Base-by-base conservation (phyloP, 2,329 filamentous ascomycete species). In the Neonectria magnoliae region DNA sequence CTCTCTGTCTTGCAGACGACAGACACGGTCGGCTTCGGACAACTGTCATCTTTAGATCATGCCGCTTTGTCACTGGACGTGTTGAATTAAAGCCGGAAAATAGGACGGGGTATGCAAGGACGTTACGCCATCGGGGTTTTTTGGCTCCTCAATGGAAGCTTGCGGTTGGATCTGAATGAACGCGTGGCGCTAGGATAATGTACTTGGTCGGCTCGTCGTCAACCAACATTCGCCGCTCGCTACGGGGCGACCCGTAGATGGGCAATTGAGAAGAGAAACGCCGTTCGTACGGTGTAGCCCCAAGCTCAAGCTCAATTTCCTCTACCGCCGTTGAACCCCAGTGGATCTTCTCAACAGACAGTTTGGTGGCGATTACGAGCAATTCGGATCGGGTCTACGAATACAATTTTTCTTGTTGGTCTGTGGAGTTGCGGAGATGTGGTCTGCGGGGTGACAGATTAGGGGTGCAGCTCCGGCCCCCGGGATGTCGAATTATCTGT, bases 161-260 rank as follows among this genome's bases (percentile, higher is more conserved):
- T 50, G 47, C 14, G 9, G 25, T 31, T 29, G 45, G 22, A n/a
- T 31, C 29, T n/a, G 27, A 47, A 10, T 13, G 22, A 41, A n/a
- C 27, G 11, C 33, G 29, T 18, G 22, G 38, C 36, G 22, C 45
- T 47, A 8, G 29, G 13, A 45, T n/a, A n/a, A n/a, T 36, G 33
- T 42, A 33, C 48, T 20, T n/a, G 42, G 52, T 31, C n/a, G 57
- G 27, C 33, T 33, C 20, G 36, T 41, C 16, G 6, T 56, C n/a
- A 56, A 56, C 25, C 25, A 25, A 25, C 25, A 25, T 16, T 57
- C 36, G 20, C 10, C 36, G 13, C 25, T n/a, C 44, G 44, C 45
- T 36, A 52, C 29, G 45, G 52, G 45, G 52, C 36, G 44, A 57
- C 36, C 33, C 52, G 52, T 44, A 36, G 53, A 62, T 57, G 20